A percentile compares a stretch with the other conserved stretches of the same genome.
phyloP scores from a whole-genome alignment of 179 eudicot genomes.

The Spergularia azorica region DNA sequence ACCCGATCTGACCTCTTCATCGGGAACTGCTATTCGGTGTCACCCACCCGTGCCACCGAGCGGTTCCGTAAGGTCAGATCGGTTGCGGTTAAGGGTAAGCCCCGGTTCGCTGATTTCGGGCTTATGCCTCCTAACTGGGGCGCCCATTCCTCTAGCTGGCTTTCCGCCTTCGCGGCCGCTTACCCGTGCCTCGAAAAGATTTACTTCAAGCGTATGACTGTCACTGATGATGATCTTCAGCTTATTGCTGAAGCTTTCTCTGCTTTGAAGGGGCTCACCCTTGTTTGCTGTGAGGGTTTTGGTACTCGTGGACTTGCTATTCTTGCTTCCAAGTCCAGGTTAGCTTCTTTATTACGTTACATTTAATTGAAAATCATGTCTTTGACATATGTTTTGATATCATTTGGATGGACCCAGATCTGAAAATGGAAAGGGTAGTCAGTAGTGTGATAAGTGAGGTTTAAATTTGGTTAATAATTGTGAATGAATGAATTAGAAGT shows the following conservation, averaged over 20 bases:
- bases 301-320: constrained; percentile 65
- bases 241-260: constrained; percentile 37
- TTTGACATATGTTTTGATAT: background rate
- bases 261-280: constrained; percentile 54
- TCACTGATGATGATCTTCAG: constrained; percentile 61
- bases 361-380: background rate
- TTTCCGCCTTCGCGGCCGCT: constrained; percentile 30
- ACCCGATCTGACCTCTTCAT: constrained; percentile 73
- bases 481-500: background rate
- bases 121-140: constrained; percentile 71
- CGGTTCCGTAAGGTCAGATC: constrained; percentile 48
- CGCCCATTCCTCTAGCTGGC: constrained; percentile 54
- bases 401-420: constrained; percentile 24
- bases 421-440: constrained; percentile 14
- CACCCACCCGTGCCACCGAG: constrained; percentile 49
- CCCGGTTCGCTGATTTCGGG: constrained; percentile 75
- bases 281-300: constrained; percentile 77
- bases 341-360: background rate
- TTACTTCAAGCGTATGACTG: constrained; percentile 62
- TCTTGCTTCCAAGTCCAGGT: constrained; percentile 63
- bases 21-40: constrained; percentile 68
- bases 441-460: background rate
- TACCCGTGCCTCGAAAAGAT: constrained; percentile 61
- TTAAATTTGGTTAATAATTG: too few species aligned
- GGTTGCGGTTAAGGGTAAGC: constrained; percentile 63